Conservation (phyloP, 371 early-diverging fungal genomes). For the Mortierella sp. region DNA sequence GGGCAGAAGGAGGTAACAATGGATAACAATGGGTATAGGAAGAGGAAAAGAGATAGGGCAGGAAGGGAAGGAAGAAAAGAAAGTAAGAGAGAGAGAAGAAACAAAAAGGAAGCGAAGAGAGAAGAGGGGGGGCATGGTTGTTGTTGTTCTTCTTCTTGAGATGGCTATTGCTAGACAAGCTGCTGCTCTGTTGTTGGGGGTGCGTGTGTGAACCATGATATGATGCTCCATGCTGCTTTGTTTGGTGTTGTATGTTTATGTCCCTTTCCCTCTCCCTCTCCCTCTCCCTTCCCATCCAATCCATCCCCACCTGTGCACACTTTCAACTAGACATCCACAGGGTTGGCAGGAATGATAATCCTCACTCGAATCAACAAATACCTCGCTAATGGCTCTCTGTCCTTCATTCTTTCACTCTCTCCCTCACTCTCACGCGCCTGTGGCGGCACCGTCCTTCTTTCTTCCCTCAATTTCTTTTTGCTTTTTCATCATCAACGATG, state of each 20-base stretch:
- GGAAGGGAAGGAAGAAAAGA: not conserved
- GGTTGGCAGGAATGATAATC: constrained; percentile 4
- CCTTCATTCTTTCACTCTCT: not conserved
- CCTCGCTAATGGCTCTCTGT: not conserved
- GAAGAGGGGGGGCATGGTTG: not conserved
- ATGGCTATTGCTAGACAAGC: not conserved
- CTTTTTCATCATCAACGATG: not conserved
- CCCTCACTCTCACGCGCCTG: constrained; percentile 3
- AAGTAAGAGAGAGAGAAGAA: constrained; percentile 10
- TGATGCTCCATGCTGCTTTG: too few relatives aligned
- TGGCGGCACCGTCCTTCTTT: not conserved
- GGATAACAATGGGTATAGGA: constrained; percentile 2
- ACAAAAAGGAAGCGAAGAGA: not conserved
- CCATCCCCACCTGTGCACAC: not conserved
- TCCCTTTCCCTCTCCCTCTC: not conserved
- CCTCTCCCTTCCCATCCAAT: not conserved
- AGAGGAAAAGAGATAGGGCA: not conserved
- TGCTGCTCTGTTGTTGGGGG: too few relatives aligned
- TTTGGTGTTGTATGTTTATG: not conserved
- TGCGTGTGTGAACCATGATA: too few relatives aligned
- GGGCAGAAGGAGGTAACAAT: not conserved
- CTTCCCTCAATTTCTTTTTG: too few relatives aligned
- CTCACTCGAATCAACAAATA: not conserved
- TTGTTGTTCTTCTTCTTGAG: too few relatives aligned
- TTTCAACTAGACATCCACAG: too few relatives aligned